Evolutionary conservation across 2,329 filamentous ascomycete genomes (phyloP).

Genomic region (Colletotrichum spaethianum): DNA sequence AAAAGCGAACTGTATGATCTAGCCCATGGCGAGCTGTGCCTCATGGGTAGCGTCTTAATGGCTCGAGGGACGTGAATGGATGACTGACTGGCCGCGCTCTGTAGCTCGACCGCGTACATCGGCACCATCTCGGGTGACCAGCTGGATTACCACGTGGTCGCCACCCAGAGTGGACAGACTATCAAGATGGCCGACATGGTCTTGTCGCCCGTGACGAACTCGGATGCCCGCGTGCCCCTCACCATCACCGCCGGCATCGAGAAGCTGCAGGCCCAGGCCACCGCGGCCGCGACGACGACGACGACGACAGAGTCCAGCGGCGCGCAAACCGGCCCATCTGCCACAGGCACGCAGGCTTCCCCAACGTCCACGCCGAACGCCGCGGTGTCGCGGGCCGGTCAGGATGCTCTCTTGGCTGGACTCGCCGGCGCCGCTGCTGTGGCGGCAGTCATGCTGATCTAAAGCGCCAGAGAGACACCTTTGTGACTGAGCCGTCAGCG

Average conservation of each 20-base stretch:
- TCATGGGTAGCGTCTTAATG: neutral
- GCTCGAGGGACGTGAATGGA: too few species aligned
- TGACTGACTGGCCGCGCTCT: neutral
- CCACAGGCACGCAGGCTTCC: constrained; percentile 35
- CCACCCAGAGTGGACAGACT: constrained; percentile 5
- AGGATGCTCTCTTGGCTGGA: constrained; percentile 53
- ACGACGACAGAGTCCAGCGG: constrained; percentile 32
- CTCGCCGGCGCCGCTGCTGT: constrained; percentile 52
- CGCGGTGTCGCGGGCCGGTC: constrained; percentile 50
- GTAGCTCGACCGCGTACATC: constrained; percentile 16
- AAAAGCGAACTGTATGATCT: constrained; percentile 2
- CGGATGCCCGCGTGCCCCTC: constrained; percentile 47
- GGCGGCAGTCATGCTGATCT: constrained; percentile 53
- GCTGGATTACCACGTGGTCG: neutral
- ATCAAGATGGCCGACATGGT: neutral
- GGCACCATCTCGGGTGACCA: constrained; percentile 5
- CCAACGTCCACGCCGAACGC: constrained; percentile 47
- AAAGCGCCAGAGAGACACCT: constrained; percentile 19
- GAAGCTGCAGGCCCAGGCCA: constrained; percentile 47
- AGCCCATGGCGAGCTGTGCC: neutral
- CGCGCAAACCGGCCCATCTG: constrained; percentile 31
- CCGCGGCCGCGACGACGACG: neutral
- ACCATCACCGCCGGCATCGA: constrained; percentile 56
- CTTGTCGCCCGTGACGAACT: constrained; percentile 35
- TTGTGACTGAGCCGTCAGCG: neutral